phyloP scores from a whole-genome alignment of 805 yeast genomes.

The Metschnikowia cubensis region DNA sequence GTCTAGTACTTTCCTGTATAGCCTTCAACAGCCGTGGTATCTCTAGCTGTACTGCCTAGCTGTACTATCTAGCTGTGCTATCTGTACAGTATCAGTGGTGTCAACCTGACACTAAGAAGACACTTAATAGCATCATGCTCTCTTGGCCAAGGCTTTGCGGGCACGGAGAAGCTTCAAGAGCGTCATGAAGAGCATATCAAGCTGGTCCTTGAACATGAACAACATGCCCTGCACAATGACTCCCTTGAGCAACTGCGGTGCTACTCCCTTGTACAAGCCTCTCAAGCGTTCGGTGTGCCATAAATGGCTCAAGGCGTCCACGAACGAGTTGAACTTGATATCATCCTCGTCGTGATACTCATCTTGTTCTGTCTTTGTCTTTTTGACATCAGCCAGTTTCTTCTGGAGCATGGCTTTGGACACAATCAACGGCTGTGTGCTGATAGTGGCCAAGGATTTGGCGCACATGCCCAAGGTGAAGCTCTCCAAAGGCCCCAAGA shows the following conservation, averaged over 20 bases:
- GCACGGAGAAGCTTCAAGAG: constrained; percentile 29
- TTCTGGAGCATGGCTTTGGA: constrained; percentile 78
- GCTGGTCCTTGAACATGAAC: constrained; percentile 75
- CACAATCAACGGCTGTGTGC: constrained; percentile 81
- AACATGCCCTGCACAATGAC: constrained; percentile 80
- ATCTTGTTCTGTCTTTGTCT: constrained; percentile 20
- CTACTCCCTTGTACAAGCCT: constrained; percentile 75
- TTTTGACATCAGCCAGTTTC: constrained; percentile 22
- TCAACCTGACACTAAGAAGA: too few relatives aligned
- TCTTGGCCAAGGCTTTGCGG: constrained; percentile 4
- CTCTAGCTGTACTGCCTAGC: too few relatives aligned
- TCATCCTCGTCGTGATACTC: constrained; percentile 29
- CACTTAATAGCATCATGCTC: too few relatives aligned
- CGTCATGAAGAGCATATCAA: constrained; percentile 38
- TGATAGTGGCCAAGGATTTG: constrained; percentile 72
- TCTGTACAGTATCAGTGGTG: too few relatives aligned
- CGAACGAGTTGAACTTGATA: constrained; percentile 51
- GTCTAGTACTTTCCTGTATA: too few relatives aligned
- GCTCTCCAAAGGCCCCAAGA: constrained; percentile 58
- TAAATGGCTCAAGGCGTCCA: constrained; percentile 58
- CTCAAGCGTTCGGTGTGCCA: constrained; percentile 58
- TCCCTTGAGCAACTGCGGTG: constrained; percentile 78
- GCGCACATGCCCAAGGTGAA: constrained; percentile 75
- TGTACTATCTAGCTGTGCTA: too few relatives aligned
- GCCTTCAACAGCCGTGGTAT: too few relatives aligned